Base-by-base conservation (phyloP, 2,329 filamentous ascomycete genomes). In the Pestalotiopsis sp. region DNA sequence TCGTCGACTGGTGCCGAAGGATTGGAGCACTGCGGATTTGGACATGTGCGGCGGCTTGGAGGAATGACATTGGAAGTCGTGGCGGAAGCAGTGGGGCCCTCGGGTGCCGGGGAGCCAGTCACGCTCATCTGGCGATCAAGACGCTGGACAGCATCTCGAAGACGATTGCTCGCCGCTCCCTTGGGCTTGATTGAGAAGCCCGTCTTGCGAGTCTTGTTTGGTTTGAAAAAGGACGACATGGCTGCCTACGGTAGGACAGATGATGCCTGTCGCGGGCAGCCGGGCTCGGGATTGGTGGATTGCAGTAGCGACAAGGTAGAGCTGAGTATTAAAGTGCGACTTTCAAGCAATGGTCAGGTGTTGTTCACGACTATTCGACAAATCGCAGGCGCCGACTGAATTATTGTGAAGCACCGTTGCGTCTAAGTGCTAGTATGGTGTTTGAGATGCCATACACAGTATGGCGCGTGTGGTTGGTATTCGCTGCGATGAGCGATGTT, bases 11-110 rank as follows among this genome's bases (percentile, higher is more conserved):
- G 74, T 6, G 76, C 85, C 66, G 89, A 85, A 17, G 88, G 87
- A 65, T 86, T 86, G n/a, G 83, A 82, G 77, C 89, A 91, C 62
- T 82, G 80, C 68, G 87, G 85, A 75, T 90, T 90, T 13, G 86
- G 86, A 77, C 88, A 90, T 71, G 81, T 82, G 56, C 78, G 80
- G 4, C 81, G 78, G 38, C 78, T 74, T 0, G 78, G 77, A 17
- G 75, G 69, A 64, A 80, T 73, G 68, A 65, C 38, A 30, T 73
- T 70, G n/a, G 66, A 40, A 22, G 63, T 65, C 10, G 73, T 57
- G 48, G 70, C 48, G 64, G 72, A 67, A 44, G 71, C 67, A 26
- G 70, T 67, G 35, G 58, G 58, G 22, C 67, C 65, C n/a, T 67
- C 68, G 30, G 70, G 68, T 22, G 70, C 69, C 30, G 74, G 67